Percentiles rank a stretch among this genome's conserved stretches.
Evolutionary conservation across 164 flowering plant genomes (phyloP).

Genomic region (Malania oleifera): DNA sequence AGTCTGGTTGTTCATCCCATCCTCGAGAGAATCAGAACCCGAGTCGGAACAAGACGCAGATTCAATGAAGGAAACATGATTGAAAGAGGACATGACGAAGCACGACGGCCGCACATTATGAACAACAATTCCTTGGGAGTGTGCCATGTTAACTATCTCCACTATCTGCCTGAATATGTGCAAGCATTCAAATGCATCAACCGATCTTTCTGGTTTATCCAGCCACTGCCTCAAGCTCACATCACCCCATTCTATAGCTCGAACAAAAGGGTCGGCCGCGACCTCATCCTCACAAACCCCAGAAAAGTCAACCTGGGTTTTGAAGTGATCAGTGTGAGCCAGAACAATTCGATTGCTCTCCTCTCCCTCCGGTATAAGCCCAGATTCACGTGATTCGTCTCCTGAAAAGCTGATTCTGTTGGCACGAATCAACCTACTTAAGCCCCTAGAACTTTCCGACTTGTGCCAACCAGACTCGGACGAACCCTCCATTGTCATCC

Average conservation of each 20-base stretch:
- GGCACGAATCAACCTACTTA: conserved; percentile 29
- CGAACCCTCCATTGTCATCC: conserved; percentile 75
- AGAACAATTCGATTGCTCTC: conserved; percentile 21
- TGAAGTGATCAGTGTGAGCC: conserved; percentile 27
- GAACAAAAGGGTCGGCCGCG: conserved; percentile 21
- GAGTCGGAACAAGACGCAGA: conserved; percentile 95
- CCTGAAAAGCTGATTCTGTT: conserved; percentile 30
- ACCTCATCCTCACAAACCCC: conserved; percentile 39
- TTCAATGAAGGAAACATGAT: conserved; percentile 83
- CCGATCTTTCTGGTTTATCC: conserved; percentile 66
- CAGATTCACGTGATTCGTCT: conserved; percentile 31
- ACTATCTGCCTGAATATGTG: conserved; percentile 87
- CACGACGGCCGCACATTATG: conserved; percentile 94
- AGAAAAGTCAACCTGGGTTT: conserved; percentile 39
- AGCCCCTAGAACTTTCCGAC: conserved; percentile 55
- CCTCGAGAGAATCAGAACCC: conserved; percentile 66
- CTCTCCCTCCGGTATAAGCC: conserved; percentile 20
- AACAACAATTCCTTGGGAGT: conserved; percentile 78
- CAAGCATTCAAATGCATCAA: conserved; percentile 74
- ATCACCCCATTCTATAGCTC: conserved; percentile 46
- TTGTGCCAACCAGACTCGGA: conserved; percentile 55
- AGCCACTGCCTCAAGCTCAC: conserved; percentile 92
- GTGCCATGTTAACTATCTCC: conserved; percentile 76
- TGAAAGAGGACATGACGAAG: conserved; percentile 88
- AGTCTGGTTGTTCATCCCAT: conserved; percentile 36